phyloP scores from a whole-genome alignment of 768 basidiomycete species.

The Thelephora aurantiotincta region DNA sequence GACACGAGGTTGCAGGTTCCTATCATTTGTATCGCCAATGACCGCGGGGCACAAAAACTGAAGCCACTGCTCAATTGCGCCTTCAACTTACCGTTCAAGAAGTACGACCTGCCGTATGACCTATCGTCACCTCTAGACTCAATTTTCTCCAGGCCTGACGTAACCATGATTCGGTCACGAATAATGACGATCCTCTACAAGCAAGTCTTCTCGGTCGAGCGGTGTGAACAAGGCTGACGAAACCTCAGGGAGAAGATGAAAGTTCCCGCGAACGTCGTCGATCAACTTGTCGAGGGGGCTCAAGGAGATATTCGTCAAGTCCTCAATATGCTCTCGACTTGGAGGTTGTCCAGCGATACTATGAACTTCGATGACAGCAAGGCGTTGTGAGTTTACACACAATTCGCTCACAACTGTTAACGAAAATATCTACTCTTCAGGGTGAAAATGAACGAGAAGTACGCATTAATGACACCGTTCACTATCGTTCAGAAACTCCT shows the following conservation, averaged over 20 bases:
- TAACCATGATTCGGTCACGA: slow-evolving; percentile 64
- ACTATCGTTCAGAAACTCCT: slow-evolving; percentile 81
- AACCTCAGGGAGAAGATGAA: slow-evolving; percentile 78
- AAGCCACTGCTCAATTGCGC: slow-evolving; percentile 70
- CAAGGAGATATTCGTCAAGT: slow-evolving; percentile 97
- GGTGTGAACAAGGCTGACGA: background rate
- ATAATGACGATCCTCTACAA: slow-evolving; percentile 83
- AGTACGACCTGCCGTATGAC: slow-evolving; percentile 27
- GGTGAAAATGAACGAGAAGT: slow-evolving; percentile 83
- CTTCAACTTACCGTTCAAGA: slow-evolving; percentile 62
- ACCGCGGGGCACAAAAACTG: slow-evolving; percentile 74
- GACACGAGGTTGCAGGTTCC: slow-evolving; percentile 47
- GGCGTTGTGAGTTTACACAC: slow-evolving; percentile 47
- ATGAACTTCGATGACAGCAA: slow-evolving; percentile 93
- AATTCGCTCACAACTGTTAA: background rate
- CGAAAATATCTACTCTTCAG: slow-evolving; percentile 22
- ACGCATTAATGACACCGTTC: slow-evolving; percentile 82
- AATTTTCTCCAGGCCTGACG: slow-evolving; percentile 47
- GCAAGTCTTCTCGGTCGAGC: slow-evolving; percentile 28
- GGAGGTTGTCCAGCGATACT: slow-evolving; percentile 67
- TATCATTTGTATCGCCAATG: slow-evolving; percentile 96
- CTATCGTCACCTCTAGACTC: background rate
- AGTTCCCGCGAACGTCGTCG: slow-evolving; percentile 80
- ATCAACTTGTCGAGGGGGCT: slow-evolving; percentile 78
- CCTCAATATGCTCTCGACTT: slow-evolving; percentile 95